A percentile compares a stretch with the other conserved stretches of the same genome.
Evolutionary conservation across 805 yeast genomes (phyloP).

Genomic region (Saturnispora dispora): DNA sequence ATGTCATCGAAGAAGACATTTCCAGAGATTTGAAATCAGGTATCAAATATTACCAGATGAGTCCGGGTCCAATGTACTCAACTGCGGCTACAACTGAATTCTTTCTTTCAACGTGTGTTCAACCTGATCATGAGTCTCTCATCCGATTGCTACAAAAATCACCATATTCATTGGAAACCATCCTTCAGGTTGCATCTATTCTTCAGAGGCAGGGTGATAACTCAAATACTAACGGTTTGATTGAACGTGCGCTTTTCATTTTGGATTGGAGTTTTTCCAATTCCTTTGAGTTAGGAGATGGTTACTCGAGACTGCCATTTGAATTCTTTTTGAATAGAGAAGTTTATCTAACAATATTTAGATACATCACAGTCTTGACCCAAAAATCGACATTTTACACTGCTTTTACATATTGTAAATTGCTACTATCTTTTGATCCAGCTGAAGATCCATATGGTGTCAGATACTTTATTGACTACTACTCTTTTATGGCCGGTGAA

Average conservation of each 20-base stretch:
- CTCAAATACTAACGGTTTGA: constrained; percentile 59
- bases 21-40: constrained; percentile 33
- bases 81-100: constrained; percentile 33
- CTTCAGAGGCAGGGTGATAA: constrained; percentile 70
- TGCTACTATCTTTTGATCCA: constrained; percentile 58
- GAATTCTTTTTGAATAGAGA: constrained; percentile 69
- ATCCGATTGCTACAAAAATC: constrained; percentile 45
- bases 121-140: constrained; percentile 74
- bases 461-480: constrained; percentile 72
- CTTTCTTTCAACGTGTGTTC: constrained; percentile 54
- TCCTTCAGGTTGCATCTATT: constrained; percentile 71
- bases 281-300: constrained; percentile 47
- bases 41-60: constrained; percentile 49
- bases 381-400: constrained; percentile 72
- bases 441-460: constrained; percentile 80
- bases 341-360: constrained; percentile 62
- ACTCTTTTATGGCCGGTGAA: constrained; percentile 59
- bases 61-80: constrained; percentile 22
- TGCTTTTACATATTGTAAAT: constrained; percentile 67
- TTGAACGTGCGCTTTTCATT: constrained; percentile 70
- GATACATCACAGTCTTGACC: constrained; percentile 60
- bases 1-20: constrained; percentile 36
- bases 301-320: constrained; percentile 62
- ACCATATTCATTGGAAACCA: constrained; percentile 71
- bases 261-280: constrained; percentile 67